Evolutionary conservation across 208 protist genomes (phyloP), one percentile per base, ranked within the genome.

Genomic region (Wallacemonas collosoma): DNA sequence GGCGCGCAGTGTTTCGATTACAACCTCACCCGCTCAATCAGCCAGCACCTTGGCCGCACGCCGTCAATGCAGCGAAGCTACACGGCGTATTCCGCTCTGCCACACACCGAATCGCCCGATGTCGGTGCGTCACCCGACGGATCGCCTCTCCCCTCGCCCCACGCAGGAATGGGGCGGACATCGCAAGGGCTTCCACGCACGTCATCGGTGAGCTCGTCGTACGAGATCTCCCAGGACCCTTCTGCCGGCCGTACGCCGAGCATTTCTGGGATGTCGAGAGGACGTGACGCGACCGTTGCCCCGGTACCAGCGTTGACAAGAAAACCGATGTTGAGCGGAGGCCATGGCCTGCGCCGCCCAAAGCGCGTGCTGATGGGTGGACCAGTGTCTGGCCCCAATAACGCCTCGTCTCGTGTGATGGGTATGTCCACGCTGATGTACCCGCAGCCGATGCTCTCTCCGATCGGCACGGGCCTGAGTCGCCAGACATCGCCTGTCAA

Each of bases 271-370:
- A 6, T 7, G 14, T 15, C 56, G 15, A n/a, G 38, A 6, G 17
- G 60, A 9, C 60, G 8, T n/a, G 60, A 65, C 50, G 41, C 36
- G 6, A 65, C 60, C 12, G 60, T 45, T 6, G 43, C 9, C 4
- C 60, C 60, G 38, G 43, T 36, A 14, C n/a, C 60, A 9, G 41
- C 60, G 12, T 47, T 65, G 1, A 4, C 41, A 41, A 38, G 43
- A 9, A 35, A 40, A 38, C 38, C 43, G 41, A 4, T 15, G 5
- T 4, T 11, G 12, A 3, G 12, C 12, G 38, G 41, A 6, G 3
- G 60, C 41, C 11, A 12, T 41, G 60, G 40, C 15, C 60, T 65
- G 41, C 60, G 60, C 36, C 60, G 60, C 36, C 60, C 60, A 14
- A 44, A 51, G 12, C 60, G 11, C 6, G 60, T 65, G 4, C 3